Evolutionary conservation across 2,329 filamentous ascomycete genomes (phyloP).

Genomic region (Aureobasidium lini): DNA sequence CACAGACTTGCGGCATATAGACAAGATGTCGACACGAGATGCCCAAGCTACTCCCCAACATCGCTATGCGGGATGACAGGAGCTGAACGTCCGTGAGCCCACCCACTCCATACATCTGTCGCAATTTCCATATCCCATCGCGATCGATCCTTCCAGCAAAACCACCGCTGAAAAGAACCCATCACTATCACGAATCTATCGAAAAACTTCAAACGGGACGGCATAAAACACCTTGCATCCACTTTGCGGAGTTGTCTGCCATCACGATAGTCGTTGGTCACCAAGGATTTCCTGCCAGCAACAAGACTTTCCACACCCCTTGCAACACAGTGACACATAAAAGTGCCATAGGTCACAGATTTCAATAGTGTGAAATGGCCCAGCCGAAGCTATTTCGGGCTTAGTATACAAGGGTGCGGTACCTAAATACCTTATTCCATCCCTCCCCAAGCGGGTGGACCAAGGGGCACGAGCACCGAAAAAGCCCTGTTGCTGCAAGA

Average conservation of each 20-base stretch:
- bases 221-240: no score
- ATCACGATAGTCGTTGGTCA: no score
- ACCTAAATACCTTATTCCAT: not conserved
- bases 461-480: not conserved
- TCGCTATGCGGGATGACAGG: not conserved
- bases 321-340: not conserved
- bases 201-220: no score
- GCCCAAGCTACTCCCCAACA: not conserved
- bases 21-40: not conserved
- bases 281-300: not conserved
- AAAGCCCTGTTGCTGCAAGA: not conserved
- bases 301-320: not conserved
- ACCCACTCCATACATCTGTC: no score
- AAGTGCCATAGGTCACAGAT: not conserved
- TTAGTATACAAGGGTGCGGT: not conserved
- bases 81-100: not conserved
- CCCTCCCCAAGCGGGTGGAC: not conserved
- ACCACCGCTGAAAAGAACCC: no score
- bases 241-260: no score
- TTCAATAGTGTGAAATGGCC: not conserved
- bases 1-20: not conserved
- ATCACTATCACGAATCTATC: no score
- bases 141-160: no score
- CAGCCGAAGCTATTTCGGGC: not conserved
- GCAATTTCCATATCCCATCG: no score